These are phyloP conservation scores for Penstemon newberryi DNA, from an alignment of 257 asterid genomes.

Conservation along the genomic window DNA sequence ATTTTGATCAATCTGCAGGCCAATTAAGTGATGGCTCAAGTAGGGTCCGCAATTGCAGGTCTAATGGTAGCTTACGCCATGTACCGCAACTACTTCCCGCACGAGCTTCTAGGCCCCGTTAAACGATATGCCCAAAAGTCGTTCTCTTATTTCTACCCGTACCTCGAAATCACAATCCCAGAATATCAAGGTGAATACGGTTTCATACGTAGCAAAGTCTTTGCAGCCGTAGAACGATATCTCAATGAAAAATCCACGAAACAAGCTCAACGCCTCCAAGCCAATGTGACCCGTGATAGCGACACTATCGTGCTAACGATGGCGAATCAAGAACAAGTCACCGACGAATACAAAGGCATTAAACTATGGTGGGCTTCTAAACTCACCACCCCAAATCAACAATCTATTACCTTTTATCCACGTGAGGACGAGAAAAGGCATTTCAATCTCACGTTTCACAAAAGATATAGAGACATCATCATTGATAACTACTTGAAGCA, in stretches of 20 bases:
- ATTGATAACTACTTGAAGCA: slow-evolving; percentile 34
- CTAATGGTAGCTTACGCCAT: slow-evolving; percentile 33
- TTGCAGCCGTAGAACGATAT: slow-evolving; percentile 46
- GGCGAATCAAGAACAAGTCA: slow-evolving; percentile 51
- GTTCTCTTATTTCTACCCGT: slow-evolving; percentile 32
- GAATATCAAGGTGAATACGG: slow-evolving; percentile 32
- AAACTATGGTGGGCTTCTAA: slow-evolving; percentile 53
- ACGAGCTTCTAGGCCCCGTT: slow-evolving; percentile 27
- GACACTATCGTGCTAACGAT: slow-evolving; percentile 47
- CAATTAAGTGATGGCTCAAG: slow-evolving; percentile 22
- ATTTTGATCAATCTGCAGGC: too few relatives aligned
- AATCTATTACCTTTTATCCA: slow-evolving; percentile 40
- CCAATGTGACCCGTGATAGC: slow-evolving; percentile 35
- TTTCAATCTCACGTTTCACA: slow-evolving; percentile 50
- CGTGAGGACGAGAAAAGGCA: slow-evolving; percentile 37
- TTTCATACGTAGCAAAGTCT: slow-evolving; percentile 46
- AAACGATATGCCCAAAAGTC: slow-evolving; percentile 21
- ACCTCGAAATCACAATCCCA: slow-evolving; percentile 39
- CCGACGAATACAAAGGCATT: slow-evolving; percentile 41
- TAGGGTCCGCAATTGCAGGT: slow-evolving; percentile 33
- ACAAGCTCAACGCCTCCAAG: slow-evolving; percentile 48
- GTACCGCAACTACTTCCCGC: slow-evolving; percentile 31
- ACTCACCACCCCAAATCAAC: background rate
- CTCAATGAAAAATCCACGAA: slow-evolving; percentile 43
- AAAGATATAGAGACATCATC: slow-evolving; percentile 24